Evolutionary conservation across 2,329 filamentous ascomycete species (phyloP).

Genomic region (Pseudopyricularia javanii): DNA sequence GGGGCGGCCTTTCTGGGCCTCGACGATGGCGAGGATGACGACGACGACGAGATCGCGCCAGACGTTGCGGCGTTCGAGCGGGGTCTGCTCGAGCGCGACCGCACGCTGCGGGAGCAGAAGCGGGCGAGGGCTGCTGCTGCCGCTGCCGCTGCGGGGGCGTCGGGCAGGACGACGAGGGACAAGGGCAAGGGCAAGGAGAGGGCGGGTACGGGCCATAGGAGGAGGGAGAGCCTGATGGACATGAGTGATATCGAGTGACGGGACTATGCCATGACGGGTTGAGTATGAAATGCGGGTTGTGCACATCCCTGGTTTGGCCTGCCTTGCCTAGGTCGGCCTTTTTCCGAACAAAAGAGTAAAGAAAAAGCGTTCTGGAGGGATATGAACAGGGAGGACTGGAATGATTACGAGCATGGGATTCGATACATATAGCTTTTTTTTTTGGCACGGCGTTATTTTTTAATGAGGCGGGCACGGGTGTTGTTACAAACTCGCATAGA

Average conservation of each 20-base stretch:
- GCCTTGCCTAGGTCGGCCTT: no score
- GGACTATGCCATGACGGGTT: background rate
- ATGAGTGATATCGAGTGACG: constrained; percentile 4
- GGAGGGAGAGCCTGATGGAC: constrained; percentile 10
- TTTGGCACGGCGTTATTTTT: background rate
- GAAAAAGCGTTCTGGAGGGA: background rate
- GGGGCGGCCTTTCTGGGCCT: constrained; percentile 21
- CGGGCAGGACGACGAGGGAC: constrained; percentile 14
- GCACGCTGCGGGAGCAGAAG: constrained; percentile 30
- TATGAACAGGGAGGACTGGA: background rate
- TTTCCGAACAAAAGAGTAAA: no score
- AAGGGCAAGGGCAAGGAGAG: constrained; percentile 34
- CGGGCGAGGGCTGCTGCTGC: constrained; percentile 11
- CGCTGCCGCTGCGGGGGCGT: background rate
- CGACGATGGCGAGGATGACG: constrained; percentile 30
- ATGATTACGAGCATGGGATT: background rate
- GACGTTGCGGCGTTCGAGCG: constrained; percentile 36
- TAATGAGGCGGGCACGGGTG: background rate
- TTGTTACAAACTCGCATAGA: background rate
- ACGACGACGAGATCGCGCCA: constrained; percentile 19
- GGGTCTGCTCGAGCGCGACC: constrained; percentile 32
- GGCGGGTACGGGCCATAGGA: constrained; percentile 19
- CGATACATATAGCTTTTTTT: background rate
- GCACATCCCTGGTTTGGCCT: no score
- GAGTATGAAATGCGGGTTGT: background rate